Evolutionary conservation across 306 rosid species (phyloP), one percentile per base, ranked within the genome.

Genomic region (Lathyrus oleraceus): DNA sequence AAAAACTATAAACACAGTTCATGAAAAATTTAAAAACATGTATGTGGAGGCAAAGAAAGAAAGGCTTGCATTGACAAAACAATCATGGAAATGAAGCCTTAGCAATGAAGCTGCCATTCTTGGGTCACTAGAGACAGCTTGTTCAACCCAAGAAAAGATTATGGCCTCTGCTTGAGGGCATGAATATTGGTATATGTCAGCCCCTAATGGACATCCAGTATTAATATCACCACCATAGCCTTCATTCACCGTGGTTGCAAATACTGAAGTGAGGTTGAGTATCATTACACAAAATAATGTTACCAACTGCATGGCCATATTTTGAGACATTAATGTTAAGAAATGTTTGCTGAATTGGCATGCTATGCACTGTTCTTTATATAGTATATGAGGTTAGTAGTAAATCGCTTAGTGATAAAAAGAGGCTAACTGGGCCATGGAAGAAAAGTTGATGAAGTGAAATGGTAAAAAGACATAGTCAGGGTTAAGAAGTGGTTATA

Each of bases 101-200:
- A 88, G 91, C 12, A 90, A 77, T 9, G 98, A 94, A 25, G 98
- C 98, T 2, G 99, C 91, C 96, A 91, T 86, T 69, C 99, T 85
- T 1, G 91, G 67, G 72, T 91, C 96, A 49, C 82, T 63, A 15
- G 72, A 42, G 35, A 88, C 71, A 4, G 86, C 89, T 13, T 64
- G 66, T 44, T 77, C 70, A 58, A 94, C 89, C 88, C 85, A 81
- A 25, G 87, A 82, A 83, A 78, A 88, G 79, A 91, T 75, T 3
- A 87, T 81, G 58, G 86, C 76, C 72, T 87, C 96, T 2, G 96
- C 96, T 63, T 83, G 87, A 0, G 95, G 91, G 75, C 95, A 94
- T 21, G 43, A 30, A 57, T 73, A 43, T 67, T 69, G 81, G 72
- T 84, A 83, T 10, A 77, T 35, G 43, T 35, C 77, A 39, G 10